Evolutionary conservation across 2,329 filamentous ascomycete species (phyloP).

Genomic region (Onygena corvina): DNA sequence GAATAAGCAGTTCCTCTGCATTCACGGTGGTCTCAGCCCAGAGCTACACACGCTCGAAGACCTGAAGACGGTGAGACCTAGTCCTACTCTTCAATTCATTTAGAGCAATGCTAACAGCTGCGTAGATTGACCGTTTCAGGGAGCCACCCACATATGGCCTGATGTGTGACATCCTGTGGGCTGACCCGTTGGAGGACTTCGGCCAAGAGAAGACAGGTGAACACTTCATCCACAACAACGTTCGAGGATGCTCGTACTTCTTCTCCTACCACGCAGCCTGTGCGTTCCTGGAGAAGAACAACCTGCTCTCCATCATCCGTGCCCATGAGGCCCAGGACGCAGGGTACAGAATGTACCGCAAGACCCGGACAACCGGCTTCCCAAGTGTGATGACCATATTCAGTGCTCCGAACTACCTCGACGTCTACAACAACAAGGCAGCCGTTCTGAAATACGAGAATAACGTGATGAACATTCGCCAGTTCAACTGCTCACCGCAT

Average conservation of each 20-base stretch:
- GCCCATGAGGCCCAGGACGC: slow-evolving; percentile 98
- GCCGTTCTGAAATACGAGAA: slow-evolving; percentile 99
- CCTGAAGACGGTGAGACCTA: slow-evolving; percentile 60
- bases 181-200: slow-evolving; percentile 94
- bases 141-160: slow-evolving; percentile 94
- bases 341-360: slow-evolving; percentile 97
- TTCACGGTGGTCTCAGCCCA: slow-evolving; percentile 90
- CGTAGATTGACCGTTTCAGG: slow-evolving; percentile 86
- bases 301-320: slow-evolving; percentile 88
- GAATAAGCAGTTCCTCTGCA: slow-evolving; percentile 99
- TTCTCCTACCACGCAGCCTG: slow-evolving; percentile 97
- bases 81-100: neutral
- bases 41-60: slow-evolving; percentile 94
- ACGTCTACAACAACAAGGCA: slow-evolving; percentile 99
- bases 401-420: slow-evolving; percentile 95
- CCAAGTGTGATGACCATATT: slow-evolving; percentile 99
- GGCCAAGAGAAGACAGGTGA: slow-evolving; percentile 97
- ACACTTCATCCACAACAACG: slow-evolving; percentile 96
- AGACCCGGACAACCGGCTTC: slow-evolving; percentile 95
- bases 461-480: slow-evolving; percentile 99
- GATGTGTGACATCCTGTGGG: slow-evolving; percentile 99
- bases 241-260: slow-evolving; percentile 97
- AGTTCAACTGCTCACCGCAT: slow-evolving; percentile 99
- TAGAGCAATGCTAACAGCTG: slow-evolving; percentile 10
- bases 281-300: slow-evolving; percentile 97